Conservation (phyloP, 2,329 filamentous ascomycete species). For the Geoglossum cookeanum region DNA sequence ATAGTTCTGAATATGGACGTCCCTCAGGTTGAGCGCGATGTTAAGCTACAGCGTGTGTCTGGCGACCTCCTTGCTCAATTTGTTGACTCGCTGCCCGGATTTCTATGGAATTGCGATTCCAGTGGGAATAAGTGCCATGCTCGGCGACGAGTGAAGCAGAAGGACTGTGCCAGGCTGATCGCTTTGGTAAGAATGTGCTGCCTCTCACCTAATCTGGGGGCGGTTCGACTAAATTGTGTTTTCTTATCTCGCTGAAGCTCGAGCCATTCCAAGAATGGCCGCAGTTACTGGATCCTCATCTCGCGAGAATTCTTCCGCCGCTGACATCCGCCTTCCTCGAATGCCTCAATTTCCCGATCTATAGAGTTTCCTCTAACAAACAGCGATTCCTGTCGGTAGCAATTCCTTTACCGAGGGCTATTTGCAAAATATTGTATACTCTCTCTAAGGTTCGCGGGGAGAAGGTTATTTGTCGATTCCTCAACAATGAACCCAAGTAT, state of each 20-base stretch:
- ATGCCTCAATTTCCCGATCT: slow-evolving; percentile 28
- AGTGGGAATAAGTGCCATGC: slow-evolving; percentile 10
- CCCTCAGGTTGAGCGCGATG: slow-evolving; percentile 21
- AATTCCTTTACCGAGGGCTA: slow-evolving; percentile 44
- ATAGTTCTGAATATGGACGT: slow-evolving; percentile 22
- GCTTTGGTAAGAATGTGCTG: slow-evolving; percentile 5
- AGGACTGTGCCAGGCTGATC: slow-evolving; percentile 1
- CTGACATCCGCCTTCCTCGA: slow-evolving; percentile 60
- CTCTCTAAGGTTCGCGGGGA: slow-evolving; percentile 89
- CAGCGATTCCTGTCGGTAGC: slow-evolving; percentile 12
- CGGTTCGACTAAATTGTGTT: neutral
- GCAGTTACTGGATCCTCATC: slow-evolving; percentile 71
- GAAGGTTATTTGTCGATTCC: slow-evolving; percentile 77
- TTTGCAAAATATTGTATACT: slow-evolving; percentile 65
- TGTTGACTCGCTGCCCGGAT: slow-evolving; percentile 21
- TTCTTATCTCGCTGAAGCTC: slow-evolving; percentile 25
- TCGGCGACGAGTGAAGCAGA: slow-evolving; percentile 6
- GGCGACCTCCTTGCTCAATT: slow-evolving; percentile 25
- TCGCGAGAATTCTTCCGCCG: slow-evolving; percentile 54
- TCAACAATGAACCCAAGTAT: slow-evolving; percentile 76
- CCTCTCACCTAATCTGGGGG: neutral
- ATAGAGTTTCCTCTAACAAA: slow-evolving; percentile 12
- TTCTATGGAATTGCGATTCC: slow-evolving; percentile 21
- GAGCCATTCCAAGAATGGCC: slow-evolving; percentile 92
- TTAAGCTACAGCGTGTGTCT: slow-evolving; percentile 28